Evolutionary conservation across 1,139 yeast genomes (phyloP).

Genomic region (Debaryomyces nepalensis): DNA sequence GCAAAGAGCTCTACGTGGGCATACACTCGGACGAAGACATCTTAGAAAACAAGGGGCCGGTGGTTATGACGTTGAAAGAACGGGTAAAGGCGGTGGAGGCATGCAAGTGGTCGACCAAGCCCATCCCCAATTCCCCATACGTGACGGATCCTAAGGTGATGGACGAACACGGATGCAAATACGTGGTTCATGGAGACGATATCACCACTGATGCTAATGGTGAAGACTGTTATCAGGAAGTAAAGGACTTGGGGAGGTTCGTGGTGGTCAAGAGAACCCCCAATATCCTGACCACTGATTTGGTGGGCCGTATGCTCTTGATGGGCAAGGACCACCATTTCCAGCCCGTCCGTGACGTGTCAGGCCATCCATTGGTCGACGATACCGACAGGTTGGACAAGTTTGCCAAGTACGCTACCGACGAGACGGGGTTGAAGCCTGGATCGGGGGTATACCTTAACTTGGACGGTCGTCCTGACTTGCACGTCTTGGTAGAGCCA

Average conservation of each 20-base stretch:
- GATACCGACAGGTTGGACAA: slow-evolving; percentile 37
- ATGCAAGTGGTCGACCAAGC: slow-evolving; percentile 84
- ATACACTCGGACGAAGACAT: slow-evolving; percentile 93
- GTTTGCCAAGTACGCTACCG: slow-evolving; percentile 67
- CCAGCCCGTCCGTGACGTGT: slow-evolving; percentile 33
- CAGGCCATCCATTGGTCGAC: slow-evolving; percentile 36
- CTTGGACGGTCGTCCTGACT: slow-evolving; percentile 23
- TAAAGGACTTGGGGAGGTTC: slow-evolving; percentile 85
- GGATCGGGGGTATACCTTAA: slow-evolving; percentile 65
- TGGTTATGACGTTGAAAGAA: slow-evolving; percentile 85
- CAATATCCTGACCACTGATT: slow-evolving; percentile 91
- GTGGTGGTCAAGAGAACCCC: slow-evolving; percentile 91
- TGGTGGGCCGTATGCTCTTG: slow-evolving; percentile 87
- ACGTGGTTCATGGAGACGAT: slow-evolving; percentile 97
- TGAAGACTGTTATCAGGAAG: slow-evolving; percentile 83
- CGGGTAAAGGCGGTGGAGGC: slow-evolving; percentile 83
- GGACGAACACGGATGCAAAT: slow-evolving; percentile 75
- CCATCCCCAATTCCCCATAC: slow-evolving; percentile 84
- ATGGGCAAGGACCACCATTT: slow-evolving; percentile 63
- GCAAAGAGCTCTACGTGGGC: slow-evolving; percentile 78
- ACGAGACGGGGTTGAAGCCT: slow-evolving; percentile 59
- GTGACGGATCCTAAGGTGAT: slow-evolving; percentile 88
- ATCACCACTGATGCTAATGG: slow-evolving; percentile 96
- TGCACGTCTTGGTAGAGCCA: slow-evolving; percentile 45
- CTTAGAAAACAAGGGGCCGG: slow-evolving; percentile 82